Evolutionary conservation across 2,329 filamentous ascomycete species (phyloP), one percentile per base, ranked within the genome.

Genomic region (Coniochaeta ligniaria): DNA sequence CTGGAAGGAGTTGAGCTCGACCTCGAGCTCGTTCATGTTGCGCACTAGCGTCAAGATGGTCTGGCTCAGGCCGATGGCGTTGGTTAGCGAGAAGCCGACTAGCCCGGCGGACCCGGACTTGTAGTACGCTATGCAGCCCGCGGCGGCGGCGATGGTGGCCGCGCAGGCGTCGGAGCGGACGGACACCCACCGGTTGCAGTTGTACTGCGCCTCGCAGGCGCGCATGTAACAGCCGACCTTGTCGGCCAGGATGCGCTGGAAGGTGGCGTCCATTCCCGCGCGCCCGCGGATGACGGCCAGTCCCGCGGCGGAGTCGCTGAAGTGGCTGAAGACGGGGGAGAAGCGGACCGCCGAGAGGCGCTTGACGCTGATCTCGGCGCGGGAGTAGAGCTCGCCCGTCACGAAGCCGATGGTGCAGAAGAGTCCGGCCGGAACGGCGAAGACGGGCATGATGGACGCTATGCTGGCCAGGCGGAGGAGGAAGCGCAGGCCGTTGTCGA

Each of bases 81-180:
- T 71, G 31, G 71, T 63, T 14, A 74, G 66, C 5, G 72, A 69
- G 1, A 74, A 63, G 14, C 72, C 72, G n/a, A 73, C 63, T 4
- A 96, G 82, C 77, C 92, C 93, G 55, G 92, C 93, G 55, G 91
- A 89, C 66, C 92, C 92, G 56, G 93, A 87, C 74, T 96, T 91
- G 59, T 96, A 88, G 59, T 79, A 85, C 24, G 90, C 90, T 35
- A 93, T 83, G 67, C 87, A 94, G 38, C 91, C 93, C 0, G 92
- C 89, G 69, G 92, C 94, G 79, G 96, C 96, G 1, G 92, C 86
- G 0, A 97, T 92, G 59, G 96, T 72, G 62, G 94, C 91, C 65
- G 92, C 93, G 36, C 93, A 85, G 60, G 93, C 79, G 72, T 97
- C 93, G 9, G 95, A 90, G 60, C 93, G 85, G 74, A 96, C 89